Conservation (phyloP, 192 early-diverging fungal species). For the Diversispora eburnea region DNA sequence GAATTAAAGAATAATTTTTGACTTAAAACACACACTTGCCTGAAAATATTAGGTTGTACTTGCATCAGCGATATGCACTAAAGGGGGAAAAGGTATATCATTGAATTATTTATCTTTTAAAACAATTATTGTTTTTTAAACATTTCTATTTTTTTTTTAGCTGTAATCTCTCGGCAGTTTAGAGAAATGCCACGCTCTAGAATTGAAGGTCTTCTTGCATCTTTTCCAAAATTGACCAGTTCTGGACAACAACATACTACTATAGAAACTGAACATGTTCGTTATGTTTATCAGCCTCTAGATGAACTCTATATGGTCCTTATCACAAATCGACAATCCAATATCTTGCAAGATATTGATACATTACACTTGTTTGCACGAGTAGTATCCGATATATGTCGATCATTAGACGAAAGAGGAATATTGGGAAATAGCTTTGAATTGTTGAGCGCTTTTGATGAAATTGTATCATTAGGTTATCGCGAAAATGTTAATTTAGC, state of each 20-base stretch:
- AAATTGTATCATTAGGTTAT: slow-evolving; percentile 88
- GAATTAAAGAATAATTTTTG: background rate
- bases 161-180: slow-evolving; percentile 91
- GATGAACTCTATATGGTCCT: slow-evolving; percentile 94
- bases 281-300: slow-evolving; percentile 98
- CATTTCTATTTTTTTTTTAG: slow-evolving; percentile 36
- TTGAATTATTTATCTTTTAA: background rate
- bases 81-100: slow-evolving; percentile 82
- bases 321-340: slow-evolving; percentile 94
- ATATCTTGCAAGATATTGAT: slow-evolving; percentile 98
- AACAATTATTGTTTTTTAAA: background rate
- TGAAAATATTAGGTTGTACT: slow-evolving; percentile 72
- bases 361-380: slow-evolving; percentile 93
- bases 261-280: slow-evolving; percentile 93
- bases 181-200: slow-evolving; percentile 94
- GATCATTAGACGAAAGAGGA: slow-evolving; percentile 79
- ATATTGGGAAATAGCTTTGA: slow-evolving; percentile 86
- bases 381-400: slow-evolving; percentile 86
- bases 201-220: slow-evolving; percentile 93
- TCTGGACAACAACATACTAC: slow-evolving; percentile 92
- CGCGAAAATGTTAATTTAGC: slow-evolving; percentile 87
- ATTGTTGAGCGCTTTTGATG: slow-evolving; percentile 90
- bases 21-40: background rate
- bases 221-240: slow-evolving; percentile 95
- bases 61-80: slow-evolving; percentile 87